These are phyloP conservation scores for Leccinum huronense DNA, from an alignment of 1,284 basidiomycete genomes.

Conservation along the genomic window DNA sequence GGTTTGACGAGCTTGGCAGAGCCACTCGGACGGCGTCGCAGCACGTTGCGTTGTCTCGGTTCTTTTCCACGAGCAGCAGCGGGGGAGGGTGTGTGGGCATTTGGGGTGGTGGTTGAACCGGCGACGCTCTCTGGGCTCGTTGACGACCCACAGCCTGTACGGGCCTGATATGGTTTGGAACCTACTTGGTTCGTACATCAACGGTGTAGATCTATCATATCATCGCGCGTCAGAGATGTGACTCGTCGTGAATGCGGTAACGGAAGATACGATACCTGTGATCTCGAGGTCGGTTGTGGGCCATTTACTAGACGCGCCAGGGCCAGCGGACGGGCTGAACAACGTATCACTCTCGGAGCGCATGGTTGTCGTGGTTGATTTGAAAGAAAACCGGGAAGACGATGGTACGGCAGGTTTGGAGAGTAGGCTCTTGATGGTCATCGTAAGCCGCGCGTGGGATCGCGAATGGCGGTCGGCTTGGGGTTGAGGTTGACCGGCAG, in stretches of 20 bases:
- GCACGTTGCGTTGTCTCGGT: constrained; percentile 42
- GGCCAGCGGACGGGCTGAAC: constrained; percentile 15
- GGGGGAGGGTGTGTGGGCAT: constrained; percentile 1
- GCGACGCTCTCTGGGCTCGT: constrained; percentile 18
- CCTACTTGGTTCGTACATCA: constrained; percentile 22
- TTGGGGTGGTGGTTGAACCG: background rate
- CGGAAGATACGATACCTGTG: constrained; percentile 10
- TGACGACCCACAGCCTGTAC: background rate
- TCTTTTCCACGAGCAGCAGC: constrained; percentile 18
- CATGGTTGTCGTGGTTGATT: constrained; percentile 15
- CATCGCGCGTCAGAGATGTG: constrained; percentile 1
- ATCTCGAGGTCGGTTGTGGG: constrained; percentile 24
- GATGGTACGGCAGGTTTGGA: constrained; percentile 22
- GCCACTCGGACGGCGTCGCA: constrained; percentile 45
- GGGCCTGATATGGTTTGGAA: constrained; percentile 7
- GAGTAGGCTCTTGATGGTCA: constrained; percentile 31
- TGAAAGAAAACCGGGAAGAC: constrained; percentile 26
- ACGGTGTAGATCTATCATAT: constrained; percentile 19
- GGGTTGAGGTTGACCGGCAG: too few species aligned
- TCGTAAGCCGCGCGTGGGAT: constrained; percentile 23
- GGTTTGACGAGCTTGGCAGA: constrained; percentile 32
- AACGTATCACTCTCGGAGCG: constrained; percentile 15
- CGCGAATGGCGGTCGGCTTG: constrained; percentile 15
- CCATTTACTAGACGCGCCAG: constrained; percentile 12
- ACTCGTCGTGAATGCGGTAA: constrained; percentile 4